phyloP scores from a whole-genome alignment of 208 protist genomes.

The Leishmania arabica region DNA sequence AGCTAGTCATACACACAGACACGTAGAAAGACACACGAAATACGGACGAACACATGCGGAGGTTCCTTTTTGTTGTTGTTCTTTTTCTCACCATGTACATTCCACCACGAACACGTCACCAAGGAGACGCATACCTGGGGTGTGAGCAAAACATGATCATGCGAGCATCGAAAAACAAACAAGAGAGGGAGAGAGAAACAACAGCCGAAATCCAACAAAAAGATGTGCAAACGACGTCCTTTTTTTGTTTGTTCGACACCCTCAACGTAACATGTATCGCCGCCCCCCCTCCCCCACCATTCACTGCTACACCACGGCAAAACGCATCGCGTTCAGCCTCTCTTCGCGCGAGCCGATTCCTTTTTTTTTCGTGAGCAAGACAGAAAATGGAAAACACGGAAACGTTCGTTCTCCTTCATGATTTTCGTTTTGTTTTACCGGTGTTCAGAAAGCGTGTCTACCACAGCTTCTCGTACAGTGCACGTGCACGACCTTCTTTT shows the following conservation, averaged over 20 bases:
- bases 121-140: not conserved
- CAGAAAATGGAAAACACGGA: not conserved
- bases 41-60: too few species aligned
- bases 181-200: not conserved
- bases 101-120: not conserved
- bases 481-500: not conserved
- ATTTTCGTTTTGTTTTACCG: not conserved
- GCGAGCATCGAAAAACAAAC: too few species aligned
- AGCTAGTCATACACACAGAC: not conserved
- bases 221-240: not conserved
- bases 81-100: not conserved
- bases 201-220: not conserved
- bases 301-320: not conserved
- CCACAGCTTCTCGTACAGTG: not conserved
- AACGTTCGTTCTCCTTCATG: not conserved
- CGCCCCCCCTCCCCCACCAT: not conserved
- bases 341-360: not conserved
- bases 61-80: not conserved
- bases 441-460: not conserved
- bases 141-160: too few species aligned
- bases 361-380: not conserved
- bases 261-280: not conserved
- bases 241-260: not conserved
- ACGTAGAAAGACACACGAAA: not conserved
- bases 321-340: not conserved